phyloP scores from a whole-genome alignment of 2,329 filamentous ascomycete genomes.

The Pseudofabraea citricarpa region DNA sequence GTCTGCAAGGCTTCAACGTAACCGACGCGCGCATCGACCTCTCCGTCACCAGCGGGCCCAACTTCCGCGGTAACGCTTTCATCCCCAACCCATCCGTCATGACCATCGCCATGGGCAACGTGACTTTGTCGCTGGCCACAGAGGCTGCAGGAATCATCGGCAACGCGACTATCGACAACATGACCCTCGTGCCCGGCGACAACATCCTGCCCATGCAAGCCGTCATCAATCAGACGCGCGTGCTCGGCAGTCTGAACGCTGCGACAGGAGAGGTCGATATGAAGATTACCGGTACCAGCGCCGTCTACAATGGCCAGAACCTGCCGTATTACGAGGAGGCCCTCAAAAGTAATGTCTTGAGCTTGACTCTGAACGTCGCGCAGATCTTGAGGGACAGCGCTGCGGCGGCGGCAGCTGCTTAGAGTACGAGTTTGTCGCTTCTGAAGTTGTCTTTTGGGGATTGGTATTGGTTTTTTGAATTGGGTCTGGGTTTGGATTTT shows the following conservation, averaged over 20 bases:
- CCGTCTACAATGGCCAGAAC: conserved; percentile 41
- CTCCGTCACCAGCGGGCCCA: conserved; percentile 35
- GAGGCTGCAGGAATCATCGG: conserved; percentile 39
- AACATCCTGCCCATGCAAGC: conserved; percentile 46
- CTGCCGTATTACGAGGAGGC: conserved; percentile 50
- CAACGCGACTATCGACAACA: conserved; percentile 40
- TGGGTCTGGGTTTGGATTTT: no score
- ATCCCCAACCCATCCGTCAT: conserved; percentile 58
- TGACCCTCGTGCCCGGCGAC: conserved; percentile 47
- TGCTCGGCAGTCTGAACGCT: conserved; percentile 26
- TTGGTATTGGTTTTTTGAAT: no score
- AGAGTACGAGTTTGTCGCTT: no score
- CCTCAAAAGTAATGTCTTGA: conserved; percentile 39
- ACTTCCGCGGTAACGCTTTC: conserved; percentile 46
- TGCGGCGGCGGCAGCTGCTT: no score
- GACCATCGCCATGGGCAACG: conserved; percentile 51
- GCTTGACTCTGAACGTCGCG: conserved; percentile 38
- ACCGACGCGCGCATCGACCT: conserved; percentile 41
- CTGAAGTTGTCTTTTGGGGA: no score
- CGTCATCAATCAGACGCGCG: conserved; percentile 36
- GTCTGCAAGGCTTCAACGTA: conserved; percentile 45
- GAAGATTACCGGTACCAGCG: conserved; percentile 42
- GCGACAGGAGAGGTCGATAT: conserved; percentile 43
- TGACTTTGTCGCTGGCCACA: conserved; percentile 46
- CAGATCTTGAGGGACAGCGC: conserved; percentile 24